A percentile compares a stretch with the other conserved stretches of the same genome.
These are phyloP conservation scores for Hypericum perforatum DNA, from an alignment of 345 rosid species.

Conservation along the genomic window DNA sequence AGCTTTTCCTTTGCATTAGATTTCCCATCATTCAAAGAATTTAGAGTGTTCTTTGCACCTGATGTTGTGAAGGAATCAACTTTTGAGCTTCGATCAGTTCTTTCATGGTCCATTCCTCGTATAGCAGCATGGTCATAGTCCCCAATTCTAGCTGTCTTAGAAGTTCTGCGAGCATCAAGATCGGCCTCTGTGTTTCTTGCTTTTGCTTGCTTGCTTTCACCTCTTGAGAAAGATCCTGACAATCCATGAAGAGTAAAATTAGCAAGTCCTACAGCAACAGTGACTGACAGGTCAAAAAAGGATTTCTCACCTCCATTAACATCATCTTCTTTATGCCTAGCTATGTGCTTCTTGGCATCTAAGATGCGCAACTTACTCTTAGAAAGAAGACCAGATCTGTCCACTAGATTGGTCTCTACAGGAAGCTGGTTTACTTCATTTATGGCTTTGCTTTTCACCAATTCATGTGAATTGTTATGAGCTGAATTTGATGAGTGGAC, in stretches of 20 bases:
- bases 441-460: slow-evolving; percentile 30
- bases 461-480: slow-evolving; percentile 24
- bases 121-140: slow-evolving; percentile 13
- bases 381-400: slow-evolving; percentile 13
- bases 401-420: slow-evolving; percentile 18
- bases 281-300: slow-evolving; percentile 6
- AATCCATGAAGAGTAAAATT: not conserved
- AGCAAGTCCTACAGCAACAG: not conserved
- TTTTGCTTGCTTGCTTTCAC: slow-evolving; percentile 27
- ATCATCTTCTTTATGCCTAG: slow-evolving; percentile 12
- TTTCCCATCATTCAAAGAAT: slow-evolving; percentile 23
- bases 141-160: slow-evolving; percentile 35
- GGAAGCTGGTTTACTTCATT: slow-evolving; percentile 26
- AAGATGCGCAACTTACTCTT: slow-evolving; percentile 13
- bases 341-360: slow-evolving; percentile 8
- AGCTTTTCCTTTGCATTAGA: slow-evolving; percentile 25
- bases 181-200: slow-evolving; percentile 32
- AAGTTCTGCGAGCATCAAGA: slow-evolving; percentile 21
- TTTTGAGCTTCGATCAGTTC: slow-evolving; percentile 16
- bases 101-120: slow-evolving; percentile 11
- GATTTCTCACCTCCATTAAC: slow-evolving; percentile 22
- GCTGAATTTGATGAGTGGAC: slow-evolving; percentile 26
- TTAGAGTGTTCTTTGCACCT: slow-evolving; percentile 16
- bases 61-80: slow-evolving; percentile 15
- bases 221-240: slow-evolving; percentile 19